Conservation (phyloP, 1,284 basidiomycete genomes). For the Puccinia hordei region DNA sequence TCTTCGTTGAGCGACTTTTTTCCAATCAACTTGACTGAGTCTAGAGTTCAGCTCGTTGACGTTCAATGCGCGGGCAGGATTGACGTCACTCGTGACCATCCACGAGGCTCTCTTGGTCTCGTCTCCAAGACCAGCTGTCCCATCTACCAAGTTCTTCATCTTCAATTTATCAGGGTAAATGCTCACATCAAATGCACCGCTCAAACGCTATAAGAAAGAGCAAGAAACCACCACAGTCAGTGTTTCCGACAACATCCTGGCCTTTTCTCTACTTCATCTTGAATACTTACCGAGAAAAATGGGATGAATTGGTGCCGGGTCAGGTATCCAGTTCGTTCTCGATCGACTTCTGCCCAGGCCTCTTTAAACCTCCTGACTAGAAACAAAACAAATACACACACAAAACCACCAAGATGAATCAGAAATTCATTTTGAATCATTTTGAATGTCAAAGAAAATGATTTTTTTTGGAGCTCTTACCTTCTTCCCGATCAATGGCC, state of each 20-base stretch:
- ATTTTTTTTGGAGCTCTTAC: too few species aligned
- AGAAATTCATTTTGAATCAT: too few species aligned
- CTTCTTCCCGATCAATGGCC: slow-evolving; percentile 78
- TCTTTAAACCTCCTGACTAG: slow-evolving; percentile 74
- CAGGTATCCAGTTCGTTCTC: slow-evolving; percentile 76
- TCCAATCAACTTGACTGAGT: slow-evolving; percentile 8
- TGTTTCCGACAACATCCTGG: slow-evolving; percentile 42
- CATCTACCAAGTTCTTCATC: slow-evolving; percentile 64
- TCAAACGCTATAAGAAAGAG: slow-evolving; percentile 31
- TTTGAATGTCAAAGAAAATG: too few species aligned
- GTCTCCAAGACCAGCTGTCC: not conserved
- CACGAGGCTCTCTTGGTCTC: not conserved
- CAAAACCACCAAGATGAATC: too few species aligned
- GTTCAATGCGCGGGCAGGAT: not conserved
- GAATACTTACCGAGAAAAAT: slow-evolving; percentile 70
- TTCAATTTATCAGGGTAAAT: slow-evolving; percentile 73
- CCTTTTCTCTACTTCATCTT: slow-evolving; percentile 41
- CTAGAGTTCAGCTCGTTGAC: not conserved
- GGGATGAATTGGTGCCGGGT: slow-evolving; percentile 71
- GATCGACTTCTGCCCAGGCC: slow-evolving; percentile 83
- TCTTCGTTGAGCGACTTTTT: slow-evolving; percentile 10
- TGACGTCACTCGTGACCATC: not conserved
- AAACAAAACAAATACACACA: too few species aligned
- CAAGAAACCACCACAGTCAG: not conserved
- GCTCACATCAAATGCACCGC: slow-evolving; percentile 44